These are phyloP conservation scores for Chionographis japonica DNA, from an alignment of 106 monocot genomes.

Conservation along the genomic window DNA sequence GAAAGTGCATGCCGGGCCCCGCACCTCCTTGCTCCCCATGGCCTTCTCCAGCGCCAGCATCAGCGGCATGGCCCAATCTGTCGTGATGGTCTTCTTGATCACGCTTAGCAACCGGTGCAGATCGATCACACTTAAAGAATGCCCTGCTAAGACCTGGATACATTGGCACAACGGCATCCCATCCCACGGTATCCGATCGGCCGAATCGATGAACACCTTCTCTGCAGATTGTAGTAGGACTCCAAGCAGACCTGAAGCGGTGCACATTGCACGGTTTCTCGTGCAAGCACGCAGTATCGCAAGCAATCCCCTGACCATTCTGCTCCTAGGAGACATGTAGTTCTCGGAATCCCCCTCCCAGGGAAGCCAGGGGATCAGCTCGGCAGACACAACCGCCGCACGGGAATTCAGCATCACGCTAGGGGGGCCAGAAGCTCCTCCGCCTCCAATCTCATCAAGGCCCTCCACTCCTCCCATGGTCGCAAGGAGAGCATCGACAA, in stretches of 20 bases:
- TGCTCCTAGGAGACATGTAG: slow-evolving; percentile 62
- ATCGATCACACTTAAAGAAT: slow-evolving; percentile 69
- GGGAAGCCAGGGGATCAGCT: slow-evolving; percentile 65
- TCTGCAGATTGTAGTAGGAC: slow-evolving; percentile 48
- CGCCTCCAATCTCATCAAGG: slow-evolving; percentile 31
- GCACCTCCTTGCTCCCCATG: slow-evolving; percentile 51
- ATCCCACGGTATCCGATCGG: slow-evolving; percentile 41
- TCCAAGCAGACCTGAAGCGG: slow-evolving; percentile 52
- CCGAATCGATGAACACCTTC: slow-evolving; percentile 28
- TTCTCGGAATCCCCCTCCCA: slow-evolving; percentile 44
- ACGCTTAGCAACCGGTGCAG: slow-evolving; percentile 65
- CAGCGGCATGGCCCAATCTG: slow-evolving; percentile 61
- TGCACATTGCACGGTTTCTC: slow-evolving; percentile 86
- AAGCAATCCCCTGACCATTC: slow-evolving; percentile 72
- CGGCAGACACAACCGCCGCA: slow-evolving; percentile 61
- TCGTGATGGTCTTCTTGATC: slow-evolving; percentile 42
- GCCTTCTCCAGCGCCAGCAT: slow-evolving; percentile 81
- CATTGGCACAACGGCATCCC: slow-evolving; percentile 52
- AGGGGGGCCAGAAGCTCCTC: slow-evolving; percentile 27
- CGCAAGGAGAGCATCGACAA: slow-evolving; percentile 75
- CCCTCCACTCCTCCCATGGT: slow-evolving; percentile 83
- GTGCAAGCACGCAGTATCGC: slow-evolving; percentile 58
- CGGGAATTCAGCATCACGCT: slow-evolving; percentile 63
- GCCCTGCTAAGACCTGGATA: slow-evolving; percentile 69
- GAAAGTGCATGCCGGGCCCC: slow-evolving; percentile 73